Evolutionary conservation across 139 green algal species (phyloP).

Genomic region (Chlorella ohadii): DNA sequence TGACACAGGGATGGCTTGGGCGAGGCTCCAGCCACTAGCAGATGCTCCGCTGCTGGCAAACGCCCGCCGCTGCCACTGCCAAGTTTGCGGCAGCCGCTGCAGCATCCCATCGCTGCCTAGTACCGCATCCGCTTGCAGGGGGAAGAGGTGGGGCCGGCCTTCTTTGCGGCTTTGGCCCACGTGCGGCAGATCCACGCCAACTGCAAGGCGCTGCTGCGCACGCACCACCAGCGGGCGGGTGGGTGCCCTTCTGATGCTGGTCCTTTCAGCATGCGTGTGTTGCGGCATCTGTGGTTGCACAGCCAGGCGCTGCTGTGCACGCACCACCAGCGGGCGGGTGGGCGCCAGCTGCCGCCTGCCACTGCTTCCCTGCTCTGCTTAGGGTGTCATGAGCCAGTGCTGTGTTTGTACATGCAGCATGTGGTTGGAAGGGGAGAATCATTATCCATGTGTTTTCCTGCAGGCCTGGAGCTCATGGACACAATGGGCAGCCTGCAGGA

Average conservation of each 20-base stretch:
- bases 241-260: not conserved
- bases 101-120: not conserved
- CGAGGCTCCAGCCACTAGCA: too few species aligned
- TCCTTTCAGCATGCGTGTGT: too few species aligned
- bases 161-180: conserved; percentile 90
- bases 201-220: conserved; percentile 88
- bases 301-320: conserved; percentile 88
- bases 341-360: too few species aligned
- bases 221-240: conserved; percentile 92
- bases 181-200: conserved; percentile 94
- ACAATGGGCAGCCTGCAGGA: conserved; percentile 95
- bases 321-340: conserved; percentile 91
- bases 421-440: too few species aligned
- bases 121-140: conserved; percentile 89
- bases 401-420: too few species aligned
- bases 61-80: not conserved
- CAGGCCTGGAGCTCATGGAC: conserved; percentile 97
- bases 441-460: not conserved
- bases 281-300: too few species aligned
- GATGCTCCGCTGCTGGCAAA: not conserved
- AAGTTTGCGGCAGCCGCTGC: too few species aligned
- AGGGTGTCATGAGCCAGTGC: too few species aligned
- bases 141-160: conserved; percentile 80
- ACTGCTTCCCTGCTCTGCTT: too few species aligned
- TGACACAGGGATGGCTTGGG: too few species aligned